These are phyloP conservation scores for Microdochium paspali DNA, from an alignment of 2,329 filamentous ascomycete species.

Conservation along the genomic window DNA sequence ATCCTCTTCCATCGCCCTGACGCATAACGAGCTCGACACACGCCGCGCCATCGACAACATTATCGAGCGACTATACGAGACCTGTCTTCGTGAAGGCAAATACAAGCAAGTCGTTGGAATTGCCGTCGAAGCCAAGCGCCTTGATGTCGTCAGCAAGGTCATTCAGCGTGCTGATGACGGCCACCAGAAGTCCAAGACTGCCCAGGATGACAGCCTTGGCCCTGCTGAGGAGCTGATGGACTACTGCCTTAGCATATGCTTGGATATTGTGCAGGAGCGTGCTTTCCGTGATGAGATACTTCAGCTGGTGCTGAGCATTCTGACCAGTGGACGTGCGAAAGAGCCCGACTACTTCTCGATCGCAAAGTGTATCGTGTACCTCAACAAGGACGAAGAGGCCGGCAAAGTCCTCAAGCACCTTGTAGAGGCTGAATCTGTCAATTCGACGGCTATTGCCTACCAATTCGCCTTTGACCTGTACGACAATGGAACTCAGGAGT, in stretches of 20 bases:
- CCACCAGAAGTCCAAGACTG: slow-evolving; percentile 61
- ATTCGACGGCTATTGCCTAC: slow-evolving; percentile 79
- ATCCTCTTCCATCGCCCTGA: slow-evolving; percentile 54
- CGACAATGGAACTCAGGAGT: slow-evolving; percentile 97
- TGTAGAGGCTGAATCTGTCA: slow-evolving; percentile 67
- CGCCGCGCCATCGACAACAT: slow-evolving; percentile 73
- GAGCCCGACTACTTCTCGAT: slow-evolving; percentile 94
- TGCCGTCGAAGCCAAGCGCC: slow-evolving; percentile 85
- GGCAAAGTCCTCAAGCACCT: slow-evolving; percentile 77
- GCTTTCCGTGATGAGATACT: slow-evolving; percentile 77
- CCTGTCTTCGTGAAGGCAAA: slow-evolving; percentile 73
- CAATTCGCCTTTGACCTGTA: slow-evolving; percentile 98
- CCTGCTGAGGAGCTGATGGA: slow-evolving; percentile 91
- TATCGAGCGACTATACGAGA: slow-evolving; percentile 84
- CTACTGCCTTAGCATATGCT: slow-evolving; percentile 90
- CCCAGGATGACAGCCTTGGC: slow-evolving; percentile 37
- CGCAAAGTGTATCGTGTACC: slow-evolving; percentile 92
- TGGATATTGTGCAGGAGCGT: slow-evolving; percentile 94
- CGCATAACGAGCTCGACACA: slow-evolving; percentile 54
- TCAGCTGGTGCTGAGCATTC: slow-evolving; percentile 84
- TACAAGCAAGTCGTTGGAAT: slow-evolving; percentile 97
- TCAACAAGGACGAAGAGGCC: slow-evolving; percentile 86
- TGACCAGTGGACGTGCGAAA: slow-evolving; percentile 74
- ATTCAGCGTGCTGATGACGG: slow-evolving; percentile 86
- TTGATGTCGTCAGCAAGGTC: slow-evolving; percentile 76